phyloP scores from a whole-genome alignment of 495 filamentous ascomycete species.

The Cercophora sp. region DNA sequence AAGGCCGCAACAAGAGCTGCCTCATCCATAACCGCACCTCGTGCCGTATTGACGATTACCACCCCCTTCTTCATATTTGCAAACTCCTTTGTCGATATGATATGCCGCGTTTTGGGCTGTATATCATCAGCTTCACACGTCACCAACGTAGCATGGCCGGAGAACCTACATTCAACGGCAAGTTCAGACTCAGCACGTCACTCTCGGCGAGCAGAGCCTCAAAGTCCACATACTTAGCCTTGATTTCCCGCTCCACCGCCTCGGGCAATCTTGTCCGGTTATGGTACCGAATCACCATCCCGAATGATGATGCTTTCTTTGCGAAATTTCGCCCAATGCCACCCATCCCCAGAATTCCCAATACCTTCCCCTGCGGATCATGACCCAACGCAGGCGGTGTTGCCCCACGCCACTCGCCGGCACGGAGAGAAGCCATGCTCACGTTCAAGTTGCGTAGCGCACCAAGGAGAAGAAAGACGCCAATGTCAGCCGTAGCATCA shows the following conservation, averaged over 20 bases:
- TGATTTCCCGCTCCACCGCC: conserved; percentile 51
- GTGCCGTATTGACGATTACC: conserved; percentile 69
- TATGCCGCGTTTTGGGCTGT: conserved; percentile 61
- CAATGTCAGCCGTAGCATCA: conserved; percentile 75
- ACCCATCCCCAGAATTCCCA: conserved; percentile 85
- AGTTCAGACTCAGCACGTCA: conserved; percentile 73
- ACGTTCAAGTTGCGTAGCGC: conserved; percentile 68
- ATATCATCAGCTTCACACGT: conserved; percentile 9
- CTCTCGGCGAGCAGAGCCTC: conserved; percentile 61
- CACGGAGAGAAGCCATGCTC: conserved; percentile 57
- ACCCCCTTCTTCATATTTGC: conserved; percentile 66
- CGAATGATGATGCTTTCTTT: conserved; percentile 52
- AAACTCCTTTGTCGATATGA: conserved; percentile 61
- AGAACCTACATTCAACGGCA: conserved; percentile 63
- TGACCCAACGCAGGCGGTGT: conserved; percentile 45
- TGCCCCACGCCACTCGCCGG: conserved; percentile 58
- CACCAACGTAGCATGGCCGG: not conserved
- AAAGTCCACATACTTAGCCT: conserved; percentile 64
- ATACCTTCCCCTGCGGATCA: conserved; percentile 66
- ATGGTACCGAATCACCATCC: conserved; percentile 66
- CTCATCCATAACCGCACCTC: conserved; percentile 68
- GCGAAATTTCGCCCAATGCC: conserved; percentile 66
- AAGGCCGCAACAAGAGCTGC: conserved; percentile 67
- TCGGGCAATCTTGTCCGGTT: conserved; percentile 51
- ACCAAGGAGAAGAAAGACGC: conserved; percentile 73